Conservation (phyloP, 2,329 filamentous ascomycete genomes). For the Juglanconis juglandina region DNA sequence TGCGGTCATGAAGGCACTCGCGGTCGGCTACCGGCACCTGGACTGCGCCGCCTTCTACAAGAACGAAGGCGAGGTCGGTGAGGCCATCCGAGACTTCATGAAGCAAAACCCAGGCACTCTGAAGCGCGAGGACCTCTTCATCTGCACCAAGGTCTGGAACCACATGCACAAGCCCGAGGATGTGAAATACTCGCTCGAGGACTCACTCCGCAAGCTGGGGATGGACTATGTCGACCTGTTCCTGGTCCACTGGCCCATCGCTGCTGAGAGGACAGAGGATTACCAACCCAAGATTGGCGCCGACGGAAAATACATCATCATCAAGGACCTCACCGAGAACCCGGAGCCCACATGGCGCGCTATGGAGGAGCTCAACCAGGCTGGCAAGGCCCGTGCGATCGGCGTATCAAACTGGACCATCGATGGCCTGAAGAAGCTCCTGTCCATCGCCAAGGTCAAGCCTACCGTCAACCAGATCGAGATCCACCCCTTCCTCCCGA, state of each 20-base stretch:
- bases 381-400: constrained; percentile 54
- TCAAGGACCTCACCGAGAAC: constrained; percentile 63
- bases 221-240: constrained; percentile 56
- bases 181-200: constrained; percentile 49
- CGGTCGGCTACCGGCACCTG: constrained; percentile 63
- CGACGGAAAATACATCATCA: constrained; percentile 45
- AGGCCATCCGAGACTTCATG: constrained; percentile 48
- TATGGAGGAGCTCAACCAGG: constrained; percentile 56
- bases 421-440: constrained; percentile 50
- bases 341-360: constrained; percentile 60
- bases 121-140: constrained; percentile 51
- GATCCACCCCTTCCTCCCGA: constrained; percentile 44
- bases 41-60: constrained; percentile 68
- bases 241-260: constrained; percentile 53
- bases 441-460: constrained; percentile 43
- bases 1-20: constrained; percentile 62
- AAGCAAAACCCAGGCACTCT: constrained; percentile 40
- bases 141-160: constrained; percentile 70
- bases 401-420: constrained; percentile 59
- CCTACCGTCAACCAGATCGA: constrained; percentile 52
- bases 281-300: constrained; percentile 41
- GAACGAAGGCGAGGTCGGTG: constrained; percentile 62
- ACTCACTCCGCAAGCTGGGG: constrained; percentile 48
- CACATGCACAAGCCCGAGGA: constrained; percentile 59
- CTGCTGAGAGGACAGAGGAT: constrained; percentile 41